Conservation (phyloP, 176 grass and related monocot species). For the Echinochloa phyllopogon region DNA sequence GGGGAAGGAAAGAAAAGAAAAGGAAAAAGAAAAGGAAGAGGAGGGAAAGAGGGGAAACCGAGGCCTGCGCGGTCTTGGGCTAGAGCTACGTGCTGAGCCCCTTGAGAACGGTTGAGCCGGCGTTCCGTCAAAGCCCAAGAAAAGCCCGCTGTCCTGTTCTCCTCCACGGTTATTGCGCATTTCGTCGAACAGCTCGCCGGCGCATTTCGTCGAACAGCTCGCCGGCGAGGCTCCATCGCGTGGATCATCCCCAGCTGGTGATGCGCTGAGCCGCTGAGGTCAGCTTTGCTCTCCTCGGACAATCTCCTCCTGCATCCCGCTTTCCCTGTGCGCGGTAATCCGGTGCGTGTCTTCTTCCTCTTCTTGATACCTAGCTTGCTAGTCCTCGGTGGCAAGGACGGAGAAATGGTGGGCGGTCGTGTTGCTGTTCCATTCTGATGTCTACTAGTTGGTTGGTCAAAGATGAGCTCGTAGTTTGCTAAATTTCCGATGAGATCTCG, state of each 20-base stretch:
- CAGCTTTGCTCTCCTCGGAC: too few relatives aligned
- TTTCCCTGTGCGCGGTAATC: background rate
- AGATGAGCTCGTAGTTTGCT: too few relatives aligned
- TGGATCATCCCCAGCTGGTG: background rate
- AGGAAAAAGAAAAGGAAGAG: too few relatives aligned
- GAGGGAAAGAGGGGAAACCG: too few relatives aligned
- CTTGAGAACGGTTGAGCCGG: too few relatives aligned
- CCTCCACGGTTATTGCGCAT: too few relatives aligned
- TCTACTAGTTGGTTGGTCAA: too few relatives aligned
- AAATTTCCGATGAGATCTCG: background rate
- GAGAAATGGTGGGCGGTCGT: background rate
- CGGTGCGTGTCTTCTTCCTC: background rate
- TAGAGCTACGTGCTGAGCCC: too few relatives aligned
- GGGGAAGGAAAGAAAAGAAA: too few relatives aligned
- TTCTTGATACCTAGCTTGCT: background rate
- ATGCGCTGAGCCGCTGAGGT: background rate
- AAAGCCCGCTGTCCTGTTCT: too few relatives aligned
- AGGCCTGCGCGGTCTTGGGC: too few relatives aligned
- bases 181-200: background rate
- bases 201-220: constrained; percentile 20
- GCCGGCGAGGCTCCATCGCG: background rate
- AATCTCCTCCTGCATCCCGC: background rate
- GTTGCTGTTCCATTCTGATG: background rate
- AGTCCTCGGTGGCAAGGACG: background rate
- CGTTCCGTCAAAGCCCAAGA: too few relatives aligned